Base-by-base conservation (phyloP, 129 eudicot species). In the Chrysanthemum seticuspe region DNA sequence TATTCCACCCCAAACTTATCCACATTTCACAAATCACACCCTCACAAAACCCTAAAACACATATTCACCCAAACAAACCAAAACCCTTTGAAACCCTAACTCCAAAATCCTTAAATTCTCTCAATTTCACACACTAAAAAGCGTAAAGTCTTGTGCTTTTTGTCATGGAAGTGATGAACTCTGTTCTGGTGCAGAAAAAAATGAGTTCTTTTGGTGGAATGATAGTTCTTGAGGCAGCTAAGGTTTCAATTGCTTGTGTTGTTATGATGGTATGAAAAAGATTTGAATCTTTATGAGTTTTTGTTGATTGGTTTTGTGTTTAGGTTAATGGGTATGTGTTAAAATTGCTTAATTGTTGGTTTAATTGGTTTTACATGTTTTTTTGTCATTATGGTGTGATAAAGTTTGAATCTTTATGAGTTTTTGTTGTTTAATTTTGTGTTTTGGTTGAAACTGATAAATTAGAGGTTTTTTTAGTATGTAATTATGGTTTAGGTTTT, bases 201-300 rank as follows among this genome's bases (percentile, higher is more conserved):
- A 56, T 74, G 74, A 62, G 64, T 62, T 78, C 88, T 47, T 16
- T 80, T 61, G 68, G 81, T 77, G 82, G 81, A 74, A 67, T 78
- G 58, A 75, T 80, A 68, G 73, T 78, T 65, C 56, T 63, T 47
- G 80, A 84, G 29, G 79, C 85, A 79, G 93, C 94, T 86, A 87
- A 85, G 47, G 80, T 77, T 77, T 81, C 93, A 78, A 31, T 88
- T 55, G 78, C 88, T 83, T 81, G 76, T 79, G 76, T 89, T 25
- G 36, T 88, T 55, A 53, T 80, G 74, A 65, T 79, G 96, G 97
- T 91, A 83, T 63, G 18, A 25, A 25, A 64, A 69, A 70, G 1
- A 21, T 2, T 2, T 62, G 19, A 13, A 52, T 44, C 66, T 53
- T 67, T 15, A 19, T 62, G 15, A 31, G 25, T 1, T 77, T 11